These are phyloP conservation scores for Zasmidium angulare DNA, from an alignment of 2,329 filamentous ascomycete species.

Conservation along the genomic window DNA sequence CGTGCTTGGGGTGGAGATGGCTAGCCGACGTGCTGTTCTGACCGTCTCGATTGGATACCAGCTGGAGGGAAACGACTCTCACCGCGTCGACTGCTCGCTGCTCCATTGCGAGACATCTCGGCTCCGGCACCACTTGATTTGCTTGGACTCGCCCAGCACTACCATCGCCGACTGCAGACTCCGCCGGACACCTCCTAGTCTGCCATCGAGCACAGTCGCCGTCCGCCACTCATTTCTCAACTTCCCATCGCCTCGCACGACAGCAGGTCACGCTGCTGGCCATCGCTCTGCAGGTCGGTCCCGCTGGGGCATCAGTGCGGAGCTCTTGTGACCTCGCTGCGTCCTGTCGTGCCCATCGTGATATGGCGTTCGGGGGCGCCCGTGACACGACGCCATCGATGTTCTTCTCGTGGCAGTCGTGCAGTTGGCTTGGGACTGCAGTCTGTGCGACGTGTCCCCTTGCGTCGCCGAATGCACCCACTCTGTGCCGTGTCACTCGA, in stretches of 20 bases:
- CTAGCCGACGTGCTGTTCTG: slow-evolving; percentile 2
- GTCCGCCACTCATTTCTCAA: slow-evolving; percentile 7
- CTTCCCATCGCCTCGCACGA: slow-evolving; percentile 13
- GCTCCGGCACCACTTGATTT: slow-evolving; percentile 8
- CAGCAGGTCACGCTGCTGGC: slow-evolving; percentile 7
- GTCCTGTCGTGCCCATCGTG: slow-evolving; percentile 9
- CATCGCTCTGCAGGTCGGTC: slow-evolving; percentile 6
- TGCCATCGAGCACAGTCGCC: slow-evolving; percentile 3
- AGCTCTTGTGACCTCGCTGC: slow-evolving; percentile 16
- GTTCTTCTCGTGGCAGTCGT: slow-evolving; percentile 26
- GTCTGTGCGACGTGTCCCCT: slow-evolving; percentile 20
- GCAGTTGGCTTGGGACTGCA: slow-evolving; percentile 17
- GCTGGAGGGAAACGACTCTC: slow-evolving; percentile 15
- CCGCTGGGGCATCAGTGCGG: slow-evolving; percentile 14
- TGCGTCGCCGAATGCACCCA: slow-evolving; percentile 28
- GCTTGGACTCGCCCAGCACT: not conserved
- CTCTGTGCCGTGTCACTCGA: slow-evolving; percentile 9
- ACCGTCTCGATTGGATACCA: slow-evolving; percentile 23
- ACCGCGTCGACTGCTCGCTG: slow-evolving; percentile 13
- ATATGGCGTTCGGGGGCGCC: slow-evolving; percentile 9
- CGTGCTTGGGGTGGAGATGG: not conserved
- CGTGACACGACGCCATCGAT: slow-evolving; percentile 17
- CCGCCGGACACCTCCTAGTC: slow-evolving; percentile 7
- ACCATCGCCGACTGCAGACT: slow-evolving; percentile 5
- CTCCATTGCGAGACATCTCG: slow-evolving; percentile 9